phyloP scores from a whole-genome alignment of 2,329 filamentous ascomycete species.

The Ilyonectria sp. region DNA sequence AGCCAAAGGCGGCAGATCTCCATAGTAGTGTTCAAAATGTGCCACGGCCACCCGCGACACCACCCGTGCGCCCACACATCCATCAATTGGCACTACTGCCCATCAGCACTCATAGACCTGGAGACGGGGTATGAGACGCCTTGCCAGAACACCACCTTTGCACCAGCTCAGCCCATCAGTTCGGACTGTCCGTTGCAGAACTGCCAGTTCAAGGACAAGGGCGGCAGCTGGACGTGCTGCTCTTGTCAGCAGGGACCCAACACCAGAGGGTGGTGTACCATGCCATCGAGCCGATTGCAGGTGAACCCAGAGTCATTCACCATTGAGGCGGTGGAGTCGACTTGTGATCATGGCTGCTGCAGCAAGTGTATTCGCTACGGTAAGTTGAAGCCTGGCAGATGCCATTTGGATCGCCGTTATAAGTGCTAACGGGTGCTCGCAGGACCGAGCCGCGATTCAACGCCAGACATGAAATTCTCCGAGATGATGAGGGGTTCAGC shows the following conservation, averaged over 20 bases:
- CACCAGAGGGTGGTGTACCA: slow-evolving; percentile 67
- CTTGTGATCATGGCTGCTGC: slow-evolving; percentile 70
- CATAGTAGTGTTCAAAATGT: slow-evolving; percentile 58
- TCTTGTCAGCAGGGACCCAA: slow-evolving; percentile 67
- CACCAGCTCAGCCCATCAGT: slow-evolving; percentile 60
- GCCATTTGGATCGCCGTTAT: neutral
- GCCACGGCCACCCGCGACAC: slow-evolving; percentile 67
- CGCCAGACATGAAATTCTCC: slow-evolving; percentile 55
- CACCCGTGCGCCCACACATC: slow-evolving; percentile 70
- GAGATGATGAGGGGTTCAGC: slow-evolving; percentile 56
- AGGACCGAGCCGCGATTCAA: slow-evolving; percentile 53
- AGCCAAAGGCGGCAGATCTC: slow-evolving; percentile 3
- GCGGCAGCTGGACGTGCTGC: slow-evolving; percentile 69
- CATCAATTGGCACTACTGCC: slow-evolving; percentile 70
- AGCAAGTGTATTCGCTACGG: slow-evolving; percentile 61
- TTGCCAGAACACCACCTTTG: slow-evolving; percentile 65
- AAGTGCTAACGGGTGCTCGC: slow-evolving; percentile 7
- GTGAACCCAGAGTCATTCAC: slow-evolving; percentile 52
- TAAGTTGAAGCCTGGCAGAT: slow-evolving; percentile 49
- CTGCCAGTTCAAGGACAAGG: slow-evolving; percentile 66
- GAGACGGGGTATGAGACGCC: slow-evolving; percentile 65
- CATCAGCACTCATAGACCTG: slow-evolving; percentile 61
- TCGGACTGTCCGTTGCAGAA: slow-evolving; percentile 64
- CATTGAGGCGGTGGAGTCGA: slow-evolving; percentile 56
- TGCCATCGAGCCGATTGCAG: slow-evolving; percentile 50